phyloP scores from a whole-genome alignment of 2,329 filamentous ascomycete genomes.

The Colletotrichum orbiculare region DNA sequence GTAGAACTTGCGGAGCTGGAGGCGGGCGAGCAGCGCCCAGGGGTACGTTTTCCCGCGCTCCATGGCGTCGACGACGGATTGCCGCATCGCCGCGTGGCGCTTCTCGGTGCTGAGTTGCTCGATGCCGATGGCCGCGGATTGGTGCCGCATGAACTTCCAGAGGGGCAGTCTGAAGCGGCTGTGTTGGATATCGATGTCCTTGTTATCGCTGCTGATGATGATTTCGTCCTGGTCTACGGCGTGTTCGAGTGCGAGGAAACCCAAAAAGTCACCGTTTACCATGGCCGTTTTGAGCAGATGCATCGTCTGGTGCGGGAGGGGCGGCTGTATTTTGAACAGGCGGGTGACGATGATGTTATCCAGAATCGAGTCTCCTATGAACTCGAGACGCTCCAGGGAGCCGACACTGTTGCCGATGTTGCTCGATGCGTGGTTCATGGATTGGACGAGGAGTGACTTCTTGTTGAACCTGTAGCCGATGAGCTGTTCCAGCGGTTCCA shows the following conservation, averaged over 20 bases:
- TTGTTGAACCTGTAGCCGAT: constrained; percentile 79
- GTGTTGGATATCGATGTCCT: constrained; percentile 37
- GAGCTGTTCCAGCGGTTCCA: constrained; percentile 69
- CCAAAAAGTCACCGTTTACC: constrained; percentile 84
- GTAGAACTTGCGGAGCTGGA: constrained; percentile 80
- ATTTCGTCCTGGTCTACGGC: constrained; percentile 41
- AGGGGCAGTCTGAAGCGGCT: constrained; percentile 54
- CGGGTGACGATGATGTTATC: constrained; percentile 78
- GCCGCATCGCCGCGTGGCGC: constrained; percentile 61
- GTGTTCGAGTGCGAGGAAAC: constrained; percentile 76
- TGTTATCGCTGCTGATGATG: constrained; percentile 32
- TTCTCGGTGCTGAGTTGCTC: constrained; percentile 56
- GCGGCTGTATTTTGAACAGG: constrained; percentile 61
- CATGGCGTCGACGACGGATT: constrained; percentile 62
- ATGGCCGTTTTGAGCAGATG: constrained; percentile 80
- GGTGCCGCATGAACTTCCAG: constrained; percentile 77
- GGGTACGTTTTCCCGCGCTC: constrained; percentile 69
- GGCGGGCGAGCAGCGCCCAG: constrained; percentile 76
- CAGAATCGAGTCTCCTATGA: constrained; percentile 86
- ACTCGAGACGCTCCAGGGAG: constrained; percentile 81
- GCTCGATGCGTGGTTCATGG: constrained; percentile 80
- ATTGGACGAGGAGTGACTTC: constrained; percentile 77
- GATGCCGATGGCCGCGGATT: constrained; percentile 57
- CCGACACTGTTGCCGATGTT: constrained; percentile 57
- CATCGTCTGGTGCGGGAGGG: constrained; percentile 69